phyloP scores from a whole-genome alignment of 805 yeast genomes.

The Phaffomyces thermotolerans region DNA sequence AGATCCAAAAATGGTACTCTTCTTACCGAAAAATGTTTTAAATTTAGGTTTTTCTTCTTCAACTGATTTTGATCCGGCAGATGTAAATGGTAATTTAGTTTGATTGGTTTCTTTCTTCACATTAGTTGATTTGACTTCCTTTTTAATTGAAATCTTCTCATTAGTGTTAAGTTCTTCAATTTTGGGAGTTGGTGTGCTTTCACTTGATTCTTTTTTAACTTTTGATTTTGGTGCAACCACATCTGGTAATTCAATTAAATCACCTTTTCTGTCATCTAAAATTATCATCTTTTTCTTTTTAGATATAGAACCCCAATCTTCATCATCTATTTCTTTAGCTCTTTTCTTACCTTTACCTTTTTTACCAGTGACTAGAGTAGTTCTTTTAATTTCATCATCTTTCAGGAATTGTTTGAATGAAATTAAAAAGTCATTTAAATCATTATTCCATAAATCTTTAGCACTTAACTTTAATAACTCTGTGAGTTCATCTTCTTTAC shows the following conservation, averaged over 20 bases:
- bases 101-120: constrained; percentile 1
- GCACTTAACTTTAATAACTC: constrained; percentile 48
- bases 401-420: constrained; percentile 63
- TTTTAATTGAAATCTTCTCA: background rate
- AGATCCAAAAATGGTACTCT: constrained; percentile 24
- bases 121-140: background rate
- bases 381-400: constrained; percentile 55
- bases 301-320: constrained; percentile 13
- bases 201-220: constrained; percentile 15
- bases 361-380: constrained; percentile 39
- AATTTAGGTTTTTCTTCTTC: constrained; percentile 21
- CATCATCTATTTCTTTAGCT: constrained; percentile 17
- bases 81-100: constrained; percentile 1
- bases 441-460: constrained; percentile 77
- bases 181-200: constrained; percentile 10
- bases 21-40: constrained; percentile 31
- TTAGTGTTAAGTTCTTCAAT: constrained; percentile 10
- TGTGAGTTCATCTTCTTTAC: constrained; percentile 65
- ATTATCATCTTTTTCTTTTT: constrained; percentile 15
- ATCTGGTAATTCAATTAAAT: constrained; percentile 21
- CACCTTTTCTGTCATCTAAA: constrained; percentile 16
- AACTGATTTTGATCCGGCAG: constrained; percentile 10
- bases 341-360: constrained; percentile 35
- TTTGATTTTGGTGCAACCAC: constrained; percentile 17
- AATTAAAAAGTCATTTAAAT: constrained; percentile 64